Evolutionary conservation across 257 asterid genomes (phyloP).

Genomic region (Dorcoceras hygrometricum): DNA sequence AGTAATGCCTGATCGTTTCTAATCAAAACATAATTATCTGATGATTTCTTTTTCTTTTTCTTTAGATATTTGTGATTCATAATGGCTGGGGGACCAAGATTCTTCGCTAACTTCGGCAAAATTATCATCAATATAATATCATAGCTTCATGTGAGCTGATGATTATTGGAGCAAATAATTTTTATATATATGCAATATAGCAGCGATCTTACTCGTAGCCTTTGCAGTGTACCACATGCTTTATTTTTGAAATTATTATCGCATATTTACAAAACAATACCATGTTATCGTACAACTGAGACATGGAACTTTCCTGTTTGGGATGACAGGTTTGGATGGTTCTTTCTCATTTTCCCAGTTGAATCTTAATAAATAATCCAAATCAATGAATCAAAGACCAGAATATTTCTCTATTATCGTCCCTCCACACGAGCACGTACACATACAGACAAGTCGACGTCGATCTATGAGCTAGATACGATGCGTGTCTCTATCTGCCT

Average conservation of each 20-base stretch:
- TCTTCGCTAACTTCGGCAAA: neutral
- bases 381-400: too few relatives aligned
- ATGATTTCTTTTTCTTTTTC: too few relatives aligned
- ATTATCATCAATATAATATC: too few relatives aligned
- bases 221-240: conserved; percentile 31
- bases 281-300: conserved; percentile 17
- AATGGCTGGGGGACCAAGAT: neutral
- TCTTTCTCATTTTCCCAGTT: neutral
- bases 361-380: neutral
- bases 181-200: neutral
- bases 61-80: neutral
- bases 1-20: too few relatives aligned
- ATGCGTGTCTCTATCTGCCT: too few relatives aligned
- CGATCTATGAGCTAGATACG: too few relatives aligned
- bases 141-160: too few relatives aligned
- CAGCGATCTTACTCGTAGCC: conserved; percentile 6
- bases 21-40: neutral
- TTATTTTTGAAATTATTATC: conserved; percentile 20
- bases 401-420: too few relatives aligned
- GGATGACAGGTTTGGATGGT: conserved; percentile 16
- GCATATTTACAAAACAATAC: conserved; percentile 28
- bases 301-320: conserved; percentile 17
- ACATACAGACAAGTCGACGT: too few relatives aligned
- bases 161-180: too few relatives aligned
- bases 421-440: too few relatives aligned